Evolutionary conservation across 768 basidiomycete species (phyloP).

Genomic region (Lactifluus pinguis): DNA sequence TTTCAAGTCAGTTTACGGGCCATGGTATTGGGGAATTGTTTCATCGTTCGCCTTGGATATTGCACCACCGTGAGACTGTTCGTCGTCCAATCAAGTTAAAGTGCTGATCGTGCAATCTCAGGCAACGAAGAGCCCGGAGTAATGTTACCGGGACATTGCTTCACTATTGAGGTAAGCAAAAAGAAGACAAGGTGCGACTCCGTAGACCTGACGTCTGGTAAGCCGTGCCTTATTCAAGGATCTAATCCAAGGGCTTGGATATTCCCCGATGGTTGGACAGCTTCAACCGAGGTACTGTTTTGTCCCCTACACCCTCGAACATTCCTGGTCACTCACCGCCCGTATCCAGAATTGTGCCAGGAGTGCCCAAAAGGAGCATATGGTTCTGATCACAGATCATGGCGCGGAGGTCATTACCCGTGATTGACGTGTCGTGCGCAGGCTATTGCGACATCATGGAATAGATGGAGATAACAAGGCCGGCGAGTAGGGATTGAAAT

Average conservation of each 20-base stretch:
- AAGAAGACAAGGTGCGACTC: not conserved
- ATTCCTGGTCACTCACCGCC: not conserved
- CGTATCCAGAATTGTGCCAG: conserved; percentile 60
- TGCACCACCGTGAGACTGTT: conserved; percentile 53
- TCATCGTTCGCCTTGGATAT: conserved; percentile 76
- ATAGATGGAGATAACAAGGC: too few species aligned
- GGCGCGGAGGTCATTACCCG: conserved; percentile 74
- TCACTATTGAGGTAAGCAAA: conserved; percentile 74
- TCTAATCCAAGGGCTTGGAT: conserved; percentile 57
- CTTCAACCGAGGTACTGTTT: conserved; percentile 65
- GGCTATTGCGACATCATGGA: not conserved
- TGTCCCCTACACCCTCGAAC: not conserved
- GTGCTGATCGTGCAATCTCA: conserved; percentile 24
- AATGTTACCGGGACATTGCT: conserved; percentile 83
- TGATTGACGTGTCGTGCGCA: not conserved
- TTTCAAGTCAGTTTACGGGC: conserved; percentile 68
- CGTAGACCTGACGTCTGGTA: not conserved
- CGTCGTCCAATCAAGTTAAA: not conserved
- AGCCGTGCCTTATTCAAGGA: conserved; percentile 79
- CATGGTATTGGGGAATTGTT: conserved; percentile 83
- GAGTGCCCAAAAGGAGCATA: conserved; percentile 83
- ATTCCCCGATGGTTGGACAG: conserved; percentile 90
- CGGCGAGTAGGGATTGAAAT: too few species aligned
- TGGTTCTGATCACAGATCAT: conserved; percentile 69
- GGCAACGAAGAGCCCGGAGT: conserved; percentile 75